Evolutionary conservation across 1,139 yeast species (phyloP).

Genomic region (Hyphopichia pseudoburtonii): DNA sequence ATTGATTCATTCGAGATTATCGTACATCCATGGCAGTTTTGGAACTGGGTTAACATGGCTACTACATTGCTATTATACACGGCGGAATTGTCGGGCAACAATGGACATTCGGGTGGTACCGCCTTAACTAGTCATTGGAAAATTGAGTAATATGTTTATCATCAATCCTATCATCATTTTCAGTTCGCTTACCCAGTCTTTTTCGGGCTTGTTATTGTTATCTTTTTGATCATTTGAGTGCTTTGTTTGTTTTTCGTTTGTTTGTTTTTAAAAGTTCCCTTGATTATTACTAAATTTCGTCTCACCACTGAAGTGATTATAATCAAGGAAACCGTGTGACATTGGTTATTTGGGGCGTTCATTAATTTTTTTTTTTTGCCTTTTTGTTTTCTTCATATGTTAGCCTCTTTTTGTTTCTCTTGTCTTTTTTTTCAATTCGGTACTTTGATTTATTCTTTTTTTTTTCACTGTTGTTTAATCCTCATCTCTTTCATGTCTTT

Average conservation of each 20-base stretch:
- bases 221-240: too few relatives aligned
- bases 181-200: too few relatives aligned
- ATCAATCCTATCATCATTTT: too few relatives aligned
- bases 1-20: conserved; percentile 27
- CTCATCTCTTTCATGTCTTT: background rate
- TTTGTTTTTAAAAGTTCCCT: too few relatives aligned
- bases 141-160: conserved; percentile 36
- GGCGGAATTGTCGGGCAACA: conserved; percentile 61
- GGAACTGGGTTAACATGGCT: conserved; percentile 95
- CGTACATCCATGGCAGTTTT: conserved; percentile 84
- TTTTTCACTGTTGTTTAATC: background rate
- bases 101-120: conserved; percentile 29
- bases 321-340: too few relatives aligned
- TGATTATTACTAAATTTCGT: too few relatives aligned
- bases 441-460: too few relatives aligned
- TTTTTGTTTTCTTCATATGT: background rate
- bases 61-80: conserved; percentile 77
- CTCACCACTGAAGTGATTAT: too few relatives aligned
- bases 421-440: background rate
- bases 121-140: conserved; percentile 46
- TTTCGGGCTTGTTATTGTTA: too few relatives aligned
- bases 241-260: too few relatives aligned
- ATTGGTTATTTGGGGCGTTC: too few relatives aligned
- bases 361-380: background rate
- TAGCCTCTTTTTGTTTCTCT: background rate